Base-by-base conservation (phyloP, 2,329 filamentous ascomycete species). In the Trichoderma sp. region DNA sequence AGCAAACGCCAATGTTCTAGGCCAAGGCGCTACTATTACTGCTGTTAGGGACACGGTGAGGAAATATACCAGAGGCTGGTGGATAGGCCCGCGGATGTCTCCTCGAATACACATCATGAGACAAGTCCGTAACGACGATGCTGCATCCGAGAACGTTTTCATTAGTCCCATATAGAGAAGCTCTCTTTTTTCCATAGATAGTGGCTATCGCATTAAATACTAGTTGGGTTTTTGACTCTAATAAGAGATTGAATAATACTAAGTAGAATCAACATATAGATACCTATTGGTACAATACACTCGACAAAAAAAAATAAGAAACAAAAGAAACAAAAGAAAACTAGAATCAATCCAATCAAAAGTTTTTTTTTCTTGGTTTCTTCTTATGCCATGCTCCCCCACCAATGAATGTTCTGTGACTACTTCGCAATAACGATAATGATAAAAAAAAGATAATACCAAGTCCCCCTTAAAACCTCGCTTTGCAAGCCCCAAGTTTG, bases 71-170 rank as follows among this genome's bases (percentile, higher is more conserved):
- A 87, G 90, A 2, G 91, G 91, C 0, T 92, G 90, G 89, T 93
- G 91, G 91, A 78, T 90, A 78, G 91, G 91, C 0, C 91, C 91
- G 29, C 86, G 87, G 77, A 91, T 92, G 89, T 85, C 86, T 77
- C 89, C 90, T 6, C 84, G 85, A 69, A 86, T 92, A 60, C 83
- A 86, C 78, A 85, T 92, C 21, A 79, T 91, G 81, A 86, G 83
- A 77, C 81, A 82, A 71, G 71, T 80, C 24, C 80, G 80, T 72
- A 77, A 78, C 16, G 38, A 56, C 6, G 66, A 53, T 60, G 56
- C 24, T 31, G n/a, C 2, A 31, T 65, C 21, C 14, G 7, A 21
- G 14, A 7, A 62, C 9, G 11, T 21, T 6, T 7, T 16, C 11
- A 6, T 6, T 9, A 6, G 33, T 14, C 35, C 31, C n/a, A 21